These are phyloP conservation scores for Aspergillus niger DNA, from an alignment of 2,329 filamentous ascomycete genomes.

Conservation along the genomic window DNA sequence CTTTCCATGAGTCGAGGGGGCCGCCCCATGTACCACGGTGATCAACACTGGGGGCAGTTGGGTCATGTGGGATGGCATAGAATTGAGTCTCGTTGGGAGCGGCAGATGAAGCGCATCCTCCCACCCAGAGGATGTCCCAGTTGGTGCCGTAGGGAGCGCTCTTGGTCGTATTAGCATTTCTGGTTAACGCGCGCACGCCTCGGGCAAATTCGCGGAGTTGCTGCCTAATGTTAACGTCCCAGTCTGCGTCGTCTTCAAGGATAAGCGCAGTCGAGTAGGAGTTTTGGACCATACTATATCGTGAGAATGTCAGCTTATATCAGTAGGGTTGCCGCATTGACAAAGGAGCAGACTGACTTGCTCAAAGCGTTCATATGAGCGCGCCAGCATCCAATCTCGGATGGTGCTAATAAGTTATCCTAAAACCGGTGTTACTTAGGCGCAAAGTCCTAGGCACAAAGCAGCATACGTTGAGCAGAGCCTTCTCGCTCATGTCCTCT, in stretches of 20 bases:
- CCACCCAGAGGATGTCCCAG: constrained; percentile 58
- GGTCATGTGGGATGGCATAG: constrained; percentile 34
- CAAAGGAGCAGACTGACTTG: constrained; percentile 20
- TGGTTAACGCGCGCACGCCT: constrained; percentile 32
- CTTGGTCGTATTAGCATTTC: constrained; percentile 27
- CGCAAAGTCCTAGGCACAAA: neutral
- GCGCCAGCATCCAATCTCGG: constrained; percentile 44
- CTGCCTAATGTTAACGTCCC: constrained; percentile 55
- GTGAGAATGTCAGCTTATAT: neutral
- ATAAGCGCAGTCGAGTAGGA: constrained; percentile 54
- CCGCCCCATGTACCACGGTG: constrained; percentile 26
- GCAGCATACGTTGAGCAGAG: constrained; percentile 38
- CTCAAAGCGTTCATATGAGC: constrained; percentile 43
- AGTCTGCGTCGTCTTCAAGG: constrained; percentile 61
- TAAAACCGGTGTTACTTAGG: neutral
- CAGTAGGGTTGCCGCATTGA: neutral
- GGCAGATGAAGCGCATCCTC: constrained; percentile 47
- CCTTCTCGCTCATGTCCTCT: constrained; percentile 45
- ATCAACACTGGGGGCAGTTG: constrained; percentile 26
- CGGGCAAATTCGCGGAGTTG: constrained; percentile 49
- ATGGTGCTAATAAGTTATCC: neutral
- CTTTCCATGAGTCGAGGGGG: constrained; percentile 22
- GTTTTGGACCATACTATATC: constrained; percentile 45
- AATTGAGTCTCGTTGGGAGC: constrained; percentile 31
- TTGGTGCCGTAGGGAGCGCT: constrained; percentile 53